These are phyloP conservation scores for Ulmus americana DNA, from an alignment of 331 rosid species.

Conservation along the genomic window DNA sequence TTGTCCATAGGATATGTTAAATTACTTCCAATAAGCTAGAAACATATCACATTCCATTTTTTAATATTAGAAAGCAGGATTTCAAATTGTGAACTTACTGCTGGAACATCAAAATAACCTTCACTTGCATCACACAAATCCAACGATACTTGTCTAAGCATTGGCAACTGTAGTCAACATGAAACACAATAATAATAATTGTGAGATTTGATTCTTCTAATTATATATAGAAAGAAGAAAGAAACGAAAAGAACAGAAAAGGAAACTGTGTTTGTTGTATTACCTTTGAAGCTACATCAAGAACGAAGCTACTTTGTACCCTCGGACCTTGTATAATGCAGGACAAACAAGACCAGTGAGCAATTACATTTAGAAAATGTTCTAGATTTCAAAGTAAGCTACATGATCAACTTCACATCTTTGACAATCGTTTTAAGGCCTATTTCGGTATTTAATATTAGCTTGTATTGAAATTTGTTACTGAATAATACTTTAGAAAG, in stretches of 20 bases:
- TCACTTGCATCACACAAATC: conserved; percentile 74
- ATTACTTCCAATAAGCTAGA: no score
- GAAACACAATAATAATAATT: conserved; percentile 10
- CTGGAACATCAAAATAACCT: conserved; percentile 64
- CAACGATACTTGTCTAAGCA: conserved; percentile 64
- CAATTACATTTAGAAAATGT: neutral
- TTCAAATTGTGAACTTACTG: conserved; percentile 36
- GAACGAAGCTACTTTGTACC: conserved; percentile 49
- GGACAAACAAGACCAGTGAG: conserved; percentile 4
- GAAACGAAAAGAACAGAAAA: conserved; percentile 8
- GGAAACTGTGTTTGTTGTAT: neutral
- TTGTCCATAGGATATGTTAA: neutral
- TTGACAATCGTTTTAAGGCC: no score
- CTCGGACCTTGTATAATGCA: conserved; percentile 55
- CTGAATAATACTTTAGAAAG: no score
- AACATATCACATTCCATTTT: no score
- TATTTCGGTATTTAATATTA: no score
- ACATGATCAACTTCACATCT: neutral
- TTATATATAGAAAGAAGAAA: neutral
- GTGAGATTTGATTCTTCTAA: conserved; percentile 16
- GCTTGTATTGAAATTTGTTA: no score
- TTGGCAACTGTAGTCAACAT: conserved; percentile 44
- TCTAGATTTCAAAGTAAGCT: neutral
- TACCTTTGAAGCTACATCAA: conserved; percentile 55
- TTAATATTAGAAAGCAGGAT: neutral